Evolutionary conservation across 2,329 filamentous ascomycete species (phyloP).

Genomic region (Trichoderma hamatum): DNA sequence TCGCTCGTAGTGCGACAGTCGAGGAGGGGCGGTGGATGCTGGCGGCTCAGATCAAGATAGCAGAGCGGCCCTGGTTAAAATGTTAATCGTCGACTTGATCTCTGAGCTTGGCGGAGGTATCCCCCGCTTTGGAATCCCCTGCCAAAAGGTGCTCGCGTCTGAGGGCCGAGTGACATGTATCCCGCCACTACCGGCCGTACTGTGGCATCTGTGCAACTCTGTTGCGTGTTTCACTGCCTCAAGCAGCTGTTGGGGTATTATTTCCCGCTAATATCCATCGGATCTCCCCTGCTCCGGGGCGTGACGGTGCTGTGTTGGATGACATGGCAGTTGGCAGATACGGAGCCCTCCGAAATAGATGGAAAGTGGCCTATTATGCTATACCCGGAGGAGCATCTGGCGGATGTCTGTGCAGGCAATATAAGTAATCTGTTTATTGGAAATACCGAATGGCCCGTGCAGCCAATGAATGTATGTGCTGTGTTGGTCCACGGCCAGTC

Average conservation of each 20-base stretch:
- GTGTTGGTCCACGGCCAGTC: not conserved
- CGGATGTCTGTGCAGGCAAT: not conserved
- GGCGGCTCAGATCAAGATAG: not conserved
- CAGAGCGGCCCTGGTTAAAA: not conserved
- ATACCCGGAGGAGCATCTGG: too few species aligned
- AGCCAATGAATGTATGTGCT: not conserved
- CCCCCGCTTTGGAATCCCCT: slow-evolving; percentile 2
- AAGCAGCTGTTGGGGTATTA: not conserved
- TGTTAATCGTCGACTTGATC: slow-evolving; percentile 14
- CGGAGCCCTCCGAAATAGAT: not conserved
- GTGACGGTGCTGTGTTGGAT: not conserved
- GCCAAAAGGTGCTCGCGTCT: not conserved
- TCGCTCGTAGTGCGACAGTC: not conserved
- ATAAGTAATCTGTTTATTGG: not conserved
- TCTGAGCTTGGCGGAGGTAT: not conserved
- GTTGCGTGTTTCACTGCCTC: not conserved
- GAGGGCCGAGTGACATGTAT: slow-evolving; percentile 6
- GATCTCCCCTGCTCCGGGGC: not conserved
- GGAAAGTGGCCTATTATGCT: too few species aligned
- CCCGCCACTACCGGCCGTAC: slow-evolving; percentile 22
- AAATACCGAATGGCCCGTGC: not conserved
- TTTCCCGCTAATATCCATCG: not conserved
- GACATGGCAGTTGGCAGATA: not conserved
- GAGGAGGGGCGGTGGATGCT: slow-evolving; percentile 7
- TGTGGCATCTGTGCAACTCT: not conserved